These are phyloP conservation scores for Solanum virginianum DNA, from an alignment of 257 asterid genomes.

Conservation along the genomic window DNA sequence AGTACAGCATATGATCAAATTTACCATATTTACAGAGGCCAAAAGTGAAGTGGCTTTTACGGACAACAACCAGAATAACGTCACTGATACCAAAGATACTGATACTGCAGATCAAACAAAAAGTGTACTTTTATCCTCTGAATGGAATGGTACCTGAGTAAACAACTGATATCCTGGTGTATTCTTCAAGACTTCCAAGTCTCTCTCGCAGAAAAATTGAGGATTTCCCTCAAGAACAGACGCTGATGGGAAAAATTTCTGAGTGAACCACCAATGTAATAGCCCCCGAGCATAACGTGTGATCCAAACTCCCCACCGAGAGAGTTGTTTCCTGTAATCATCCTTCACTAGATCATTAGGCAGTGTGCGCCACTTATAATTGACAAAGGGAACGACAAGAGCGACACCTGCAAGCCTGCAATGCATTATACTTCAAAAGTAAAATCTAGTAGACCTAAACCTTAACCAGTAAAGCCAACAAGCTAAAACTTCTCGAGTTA, in stretches of 20 bases:
- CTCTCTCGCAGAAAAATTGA: constrained; percentile 50
- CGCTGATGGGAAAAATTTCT: constrained; percentile 77
- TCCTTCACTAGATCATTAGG: constrained; percentile 55
- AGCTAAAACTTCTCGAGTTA: background rate
- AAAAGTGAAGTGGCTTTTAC: background rate
- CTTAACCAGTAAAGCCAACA: background rate
- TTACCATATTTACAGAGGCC: background rate
- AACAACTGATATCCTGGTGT: constrained; percentile 80
- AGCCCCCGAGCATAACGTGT: constrained; percentile 49
- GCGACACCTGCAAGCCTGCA: constrained; percentile 82
- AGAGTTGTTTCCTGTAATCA: constrained; percentile 64
- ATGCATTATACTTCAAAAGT: background rate
- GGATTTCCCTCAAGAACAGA: constrained; percentile 73
- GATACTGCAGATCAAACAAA: background rate
- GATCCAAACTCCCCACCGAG: constrained; percentile 37
- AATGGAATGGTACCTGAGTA: constrained; percentile 34
- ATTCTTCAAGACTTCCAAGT: constrained; percentile 62
- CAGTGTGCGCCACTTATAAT: constrained; percentile 77
- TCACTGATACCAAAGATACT: background rate
- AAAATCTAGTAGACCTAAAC: background rate
- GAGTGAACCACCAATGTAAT: constrained; percentile 83
- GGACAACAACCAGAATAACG: background rate
- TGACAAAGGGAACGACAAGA: constrained; percentile 67
- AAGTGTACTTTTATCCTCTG: background rate
- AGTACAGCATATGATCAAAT: background rate